Evolutionary conservation across 164 flowering plant species (phyloP).

Genomic region (Saururus chinensis): DNA sequence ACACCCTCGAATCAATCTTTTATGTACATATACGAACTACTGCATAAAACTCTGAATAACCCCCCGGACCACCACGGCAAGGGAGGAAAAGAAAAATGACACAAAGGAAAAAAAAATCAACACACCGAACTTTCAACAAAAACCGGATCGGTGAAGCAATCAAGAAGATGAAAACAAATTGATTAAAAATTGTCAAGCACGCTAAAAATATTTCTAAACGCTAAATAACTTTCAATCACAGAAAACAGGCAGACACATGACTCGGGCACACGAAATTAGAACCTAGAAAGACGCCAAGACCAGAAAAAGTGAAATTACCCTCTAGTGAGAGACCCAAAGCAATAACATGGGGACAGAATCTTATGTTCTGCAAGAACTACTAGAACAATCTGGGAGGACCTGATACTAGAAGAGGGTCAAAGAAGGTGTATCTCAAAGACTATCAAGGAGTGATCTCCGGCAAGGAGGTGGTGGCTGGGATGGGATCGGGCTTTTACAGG

Average conservation of each 20-base stretch:
- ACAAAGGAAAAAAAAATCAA: slow-evolving; percentile 18
- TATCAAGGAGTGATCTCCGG: slow-evolving; percentile 81
- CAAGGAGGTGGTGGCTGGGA: slow-evolving; percentile 63
- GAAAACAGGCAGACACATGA: not conserved
- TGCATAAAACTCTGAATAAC: not conserved
- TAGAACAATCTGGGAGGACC: slow-evolving; percentile 3
- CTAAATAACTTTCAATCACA: not conserved
- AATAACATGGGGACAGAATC: not conserved
- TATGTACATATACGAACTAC: not conserved
- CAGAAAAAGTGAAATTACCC: slow-evolving; percentile 10
- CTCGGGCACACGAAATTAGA: slow-evolving; percentile 24
- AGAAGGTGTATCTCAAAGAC: slow-evolving; percentile 36
- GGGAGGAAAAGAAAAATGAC: slow-evolving; percentile 40
- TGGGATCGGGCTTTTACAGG: slow-evolving; percentile 24
- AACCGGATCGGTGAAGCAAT: not conserved
- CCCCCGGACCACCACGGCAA: slow-evolving; percentile 2
- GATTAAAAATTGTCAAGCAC: not conserved
- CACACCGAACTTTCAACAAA: slow-evolving; percentile 21
- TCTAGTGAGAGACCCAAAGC: slow-evolving; percentile 1
- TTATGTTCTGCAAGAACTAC: slow-evolving; percentile 1
- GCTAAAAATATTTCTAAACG: not conserved
- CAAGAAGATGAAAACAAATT: not conserved
- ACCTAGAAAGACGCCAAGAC: slow-evolving; percentile 30
- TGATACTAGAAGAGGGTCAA: not conserved
- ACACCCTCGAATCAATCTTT: not conserved